These are phyloP conservation scores for Monosporascus sp. DNA, from an alignment of 2,329 filamentous ascomycete genomes.

Conservation along the genomic window DNA sequence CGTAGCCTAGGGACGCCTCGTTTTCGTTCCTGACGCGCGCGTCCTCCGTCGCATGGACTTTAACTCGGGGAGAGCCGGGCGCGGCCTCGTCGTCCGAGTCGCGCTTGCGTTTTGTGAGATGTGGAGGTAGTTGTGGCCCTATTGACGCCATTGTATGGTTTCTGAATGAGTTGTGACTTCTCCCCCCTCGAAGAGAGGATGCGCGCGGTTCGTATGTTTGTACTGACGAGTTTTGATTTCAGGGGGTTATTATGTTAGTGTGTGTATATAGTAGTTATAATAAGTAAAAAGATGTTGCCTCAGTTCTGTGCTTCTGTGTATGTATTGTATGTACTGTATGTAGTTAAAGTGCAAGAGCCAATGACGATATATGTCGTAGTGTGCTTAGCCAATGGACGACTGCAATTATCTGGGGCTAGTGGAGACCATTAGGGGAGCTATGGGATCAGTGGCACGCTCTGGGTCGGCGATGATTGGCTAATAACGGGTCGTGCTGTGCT, in stretches of 20 bases:
- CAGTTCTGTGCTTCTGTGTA: no score
- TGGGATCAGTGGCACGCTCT: not conserved
- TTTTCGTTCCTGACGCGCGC: conserved; percentile 39
- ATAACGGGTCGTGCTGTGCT: not conserved
- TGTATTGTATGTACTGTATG: no score
- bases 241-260: no score
- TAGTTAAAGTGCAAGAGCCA: not conserved
- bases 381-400: not conserved
- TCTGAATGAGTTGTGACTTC: not conserved
- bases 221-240: no score
- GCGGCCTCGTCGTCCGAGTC: conserved; percentile 36
- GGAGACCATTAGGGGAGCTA: not conserved
- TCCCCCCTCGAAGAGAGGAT: not conserved
- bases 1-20: conserved; percentile 23
- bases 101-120: conserved; percentile 59
- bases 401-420: not conserved
- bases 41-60: conserved; percentile 33
- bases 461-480: not conserved
- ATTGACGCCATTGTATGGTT: conserved; percentile 57
- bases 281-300: no score
- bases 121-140: conserved; percentile 64
- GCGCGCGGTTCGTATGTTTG: no score
- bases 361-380: not conserved
- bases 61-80: conserved; percentile 37
- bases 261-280: no score